Evolutionary conservation across 2,329 filamentous ascomycete species (phyloP).

Genomic region (Venturia pyrina): DNA sequence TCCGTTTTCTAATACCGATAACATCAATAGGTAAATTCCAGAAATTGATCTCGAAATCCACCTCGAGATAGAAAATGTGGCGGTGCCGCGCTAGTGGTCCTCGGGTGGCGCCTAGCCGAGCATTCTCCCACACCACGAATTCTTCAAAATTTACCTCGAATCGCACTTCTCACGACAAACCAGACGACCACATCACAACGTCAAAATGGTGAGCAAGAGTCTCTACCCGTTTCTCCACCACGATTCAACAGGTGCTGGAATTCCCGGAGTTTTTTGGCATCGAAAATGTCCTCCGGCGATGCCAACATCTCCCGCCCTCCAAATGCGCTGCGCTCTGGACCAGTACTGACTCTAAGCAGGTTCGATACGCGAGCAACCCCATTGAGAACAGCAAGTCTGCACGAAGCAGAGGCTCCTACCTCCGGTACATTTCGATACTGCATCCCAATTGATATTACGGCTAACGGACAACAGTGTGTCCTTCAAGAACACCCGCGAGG

Average conservation of each 20-base stretch:
- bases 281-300: neutral
- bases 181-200: neutral
- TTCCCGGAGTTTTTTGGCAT: neutral
- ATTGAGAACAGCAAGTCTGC: conserved; percentile 87
- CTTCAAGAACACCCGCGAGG: conserved; percentile 99
- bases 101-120: too few relatives aligned
- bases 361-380: conserved; percentile 91
- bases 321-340: neutral
- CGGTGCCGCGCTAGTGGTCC: too few relatives aligned
- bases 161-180: neutral
- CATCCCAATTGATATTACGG: conserved; percentile 97
- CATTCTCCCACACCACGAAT: too few relatives aligned
- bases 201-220: neutral
- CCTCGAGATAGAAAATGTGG: too few relatives aligned
- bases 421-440: conserved; percentile 60
- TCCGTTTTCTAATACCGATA: too few relatives aligned
- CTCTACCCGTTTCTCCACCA: neutral
- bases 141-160: neutral
- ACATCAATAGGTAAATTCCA: too few relatives aligned
- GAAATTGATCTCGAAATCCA: too few relatives aligned
- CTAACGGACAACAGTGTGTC: conserved; percentile 90
- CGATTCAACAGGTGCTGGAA: neutral
- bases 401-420: conserved; percentile 95
- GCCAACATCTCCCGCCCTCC: neutral
- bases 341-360: conserved; percentile 31